Evolutionary conservation across 2,329 filamentous ascomycete species (phyloP), one percentile per base, ranked within the genome.

Genomic region (Penicillium crustosum): DNA sequence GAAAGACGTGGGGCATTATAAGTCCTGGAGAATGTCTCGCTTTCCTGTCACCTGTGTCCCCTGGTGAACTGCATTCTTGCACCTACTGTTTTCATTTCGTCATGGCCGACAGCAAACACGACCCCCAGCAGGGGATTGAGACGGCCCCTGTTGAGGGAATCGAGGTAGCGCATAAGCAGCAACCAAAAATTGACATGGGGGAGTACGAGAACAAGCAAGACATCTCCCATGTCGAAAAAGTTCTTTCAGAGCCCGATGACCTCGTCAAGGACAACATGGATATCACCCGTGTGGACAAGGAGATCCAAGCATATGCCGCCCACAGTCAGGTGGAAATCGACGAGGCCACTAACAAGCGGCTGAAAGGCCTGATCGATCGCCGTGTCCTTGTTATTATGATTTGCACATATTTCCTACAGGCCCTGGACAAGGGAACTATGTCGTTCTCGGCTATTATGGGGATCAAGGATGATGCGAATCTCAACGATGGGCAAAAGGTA

Each of bases 351-450:
- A 86, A 84, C 72, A 79, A 74, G 39, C 78, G 87, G 31, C 78
- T 92, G 52, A 85, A 84, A 61, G 81, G 74, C 51, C 77, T 86
- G 77, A 89, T 91, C 63, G 87, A 91, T 73, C 81, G 78, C 60
- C 83, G 88, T 33, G 82, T 91, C 2, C 76, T 93, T 43, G 74
- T 81, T 2, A 79, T 91, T 70, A 91, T 92, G 89, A 82, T 91
- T 57, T 72, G 82, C 48, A 90, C 88, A 0, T 91, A 91, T 73
- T 90, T 91, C 68, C 74, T 91, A 23, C 89, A 89, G 52, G 72
- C 73, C 10, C 59, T 77, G 25, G 75, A 77, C 39, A 77, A 77
- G 58, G 75, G 75, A 2, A 76, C 75, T 1, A 63, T 77, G 66
- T 74, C 72, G n/a, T 77, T 76, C 61, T 62, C 75, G 0, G 75